phyloP scores from a whole-genome alignment of 768 basidiomycete species.

The Scleroderma citrinum region DNA sequence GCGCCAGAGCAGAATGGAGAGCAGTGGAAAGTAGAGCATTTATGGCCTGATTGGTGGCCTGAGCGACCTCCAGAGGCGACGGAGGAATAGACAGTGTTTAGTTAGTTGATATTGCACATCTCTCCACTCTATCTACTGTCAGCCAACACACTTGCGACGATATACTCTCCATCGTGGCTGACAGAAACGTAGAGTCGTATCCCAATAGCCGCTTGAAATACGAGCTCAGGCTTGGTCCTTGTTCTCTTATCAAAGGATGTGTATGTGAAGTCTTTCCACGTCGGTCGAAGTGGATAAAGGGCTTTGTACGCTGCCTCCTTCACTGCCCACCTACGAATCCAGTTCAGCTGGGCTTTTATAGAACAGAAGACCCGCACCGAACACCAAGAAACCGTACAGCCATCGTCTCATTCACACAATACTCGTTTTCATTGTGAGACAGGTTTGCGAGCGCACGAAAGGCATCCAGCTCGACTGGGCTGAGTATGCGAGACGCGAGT shows the following conservation, averaged over 20 bases:
- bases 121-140: conserved; percentile 28
- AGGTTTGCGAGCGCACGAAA: conserved; percentile 20
- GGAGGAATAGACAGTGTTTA: conserved; percentile 11
- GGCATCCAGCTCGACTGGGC: conserved; percentile 34
- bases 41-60: conserved; percentile 70
- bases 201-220: conserved; percentile 11
- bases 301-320: conserved; percentile 91
- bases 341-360: neutral
- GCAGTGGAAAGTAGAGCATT: conserved; percentile 45
- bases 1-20: conserved; percentile 24
- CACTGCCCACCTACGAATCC: conserved; percentile 57
- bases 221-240: conserved; percentile 39
- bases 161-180: conserved; percentile 79
- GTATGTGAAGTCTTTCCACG: conserved; percentile 73
- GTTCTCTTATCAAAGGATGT: conserved; percentile 26
- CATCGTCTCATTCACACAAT: neutral
- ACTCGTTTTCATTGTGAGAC: conserved; percentile 11
- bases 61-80: conserved; percentile 16
- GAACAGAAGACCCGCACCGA: conserved; percentile 41
- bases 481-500: conserved; percentile 62
- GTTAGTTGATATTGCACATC: conserved; percentile 9
- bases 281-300: conserved; percentile 58
- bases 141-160: conserved; percentile 60
- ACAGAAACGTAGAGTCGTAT: conserved; percentile 58
- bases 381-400: conserved; percentile 56